Evolutionary conservation across 2,329 filamentous ascomycete genomes (phyloP), one percentile per base, ranked within the genome.

Genomic region (Colletotrichum somersetense): DNA sequence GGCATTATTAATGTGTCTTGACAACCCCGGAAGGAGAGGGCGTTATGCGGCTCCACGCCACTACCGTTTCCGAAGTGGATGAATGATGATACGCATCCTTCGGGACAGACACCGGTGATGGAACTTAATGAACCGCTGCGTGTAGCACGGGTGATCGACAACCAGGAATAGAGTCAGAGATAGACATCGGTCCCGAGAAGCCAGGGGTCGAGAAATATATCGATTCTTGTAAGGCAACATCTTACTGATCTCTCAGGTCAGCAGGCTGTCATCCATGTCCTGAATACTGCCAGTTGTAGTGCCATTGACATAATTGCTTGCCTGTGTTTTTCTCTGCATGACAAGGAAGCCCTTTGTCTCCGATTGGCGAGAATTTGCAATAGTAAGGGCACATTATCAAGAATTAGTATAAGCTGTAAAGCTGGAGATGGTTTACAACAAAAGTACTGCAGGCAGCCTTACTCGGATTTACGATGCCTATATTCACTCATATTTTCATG

Each of bases 41-140:
- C 1, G 89, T 89, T 77, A 92, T 92, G 76, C 91, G n/a, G n/a
- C 78, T 94, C 91, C 0, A 94, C 82, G 74, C 88, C 92, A 0
- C 91, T 90, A 18, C 93, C 93, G 3, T 92, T 93, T 3, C 91
- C 92, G 78, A 92, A 94, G 1, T 90, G 89, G 20, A 55, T 46
- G 7, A 62, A 56, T 7, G 57, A 50, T 10, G 63, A 50, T 7
- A 52, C 57, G 7, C 46, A 33, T 11, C 57, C 26, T 16, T 48
- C 42, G 53, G 55, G 33, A 50, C 59, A 59, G 23, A 38, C 44
- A 33, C 44, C 40, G 35, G 46, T 44, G 3, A 58, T 58, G 11
- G 12, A n/a, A 23, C 7, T 68, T 7, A 56, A 46, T 38, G 46
- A 33, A 30, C 1, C 23, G 16, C n/a, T 38, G n/a, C 16, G 58